Evolutionary conservation across 495 filamentous ascomycete species (phyloP).

Genomic region (Xylaria acuta): DNA sequence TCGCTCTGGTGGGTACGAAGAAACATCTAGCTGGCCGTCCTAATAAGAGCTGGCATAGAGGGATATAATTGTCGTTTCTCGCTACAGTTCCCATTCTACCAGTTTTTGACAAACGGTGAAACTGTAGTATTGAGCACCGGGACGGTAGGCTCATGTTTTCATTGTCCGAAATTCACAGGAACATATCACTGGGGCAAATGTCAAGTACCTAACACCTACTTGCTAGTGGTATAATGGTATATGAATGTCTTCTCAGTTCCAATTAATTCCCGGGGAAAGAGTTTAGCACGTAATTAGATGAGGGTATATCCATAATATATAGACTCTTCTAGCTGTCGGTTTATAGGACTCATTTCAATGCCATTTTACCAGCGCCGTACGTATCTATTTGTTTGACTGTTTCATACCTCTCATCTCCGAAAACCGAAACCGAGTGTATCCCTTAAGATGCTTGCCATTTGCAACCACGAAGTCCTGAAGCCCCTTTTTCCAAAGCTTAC

Average conservation of each 20-base stretch:
- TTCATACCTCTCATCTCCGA: not conserved
- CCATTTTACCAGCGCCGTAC: not conserved
- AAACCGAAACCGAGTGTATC: not conserved
- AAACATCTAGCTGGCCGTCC: not conserved
- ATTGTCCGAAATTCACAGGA: not conserved
- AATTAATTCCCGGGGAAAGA: not conserved
- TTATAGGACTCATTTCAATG: not conserved
- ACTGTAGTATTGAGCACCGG: not conserved
- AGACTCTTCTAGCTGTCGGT: not conserved
- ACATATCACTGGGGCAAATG: not conserved
- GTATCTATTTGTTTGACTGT: not conserved
- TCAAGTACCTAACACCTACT: not conserved
- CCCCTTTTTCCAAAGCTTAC: not conserved
- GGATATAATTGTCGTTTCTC: not conserved
- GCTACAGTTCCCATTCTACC: not conserved
- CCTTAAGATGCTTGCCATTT: not conserved
- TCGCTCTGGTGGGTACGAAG: not conserved
- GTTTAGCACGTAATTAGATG: not conserved
- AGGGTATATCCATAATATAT: constrained; percentile 17
- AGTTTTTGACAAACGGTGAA: not conserved
- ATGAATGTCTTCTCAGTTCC: not conserved
- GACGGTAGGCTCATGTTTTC: not conserved
- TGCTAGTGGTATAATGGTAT: not conserved
- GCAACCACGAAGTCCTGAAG: not conserved
- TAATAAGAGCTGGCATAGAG: not conserved